These are phyloP conservation scores for Thelonectria blattea DNA, from an alignment of 2,329 filamentous ascomycete genomes.

Conservation along the genomic window DNA sequence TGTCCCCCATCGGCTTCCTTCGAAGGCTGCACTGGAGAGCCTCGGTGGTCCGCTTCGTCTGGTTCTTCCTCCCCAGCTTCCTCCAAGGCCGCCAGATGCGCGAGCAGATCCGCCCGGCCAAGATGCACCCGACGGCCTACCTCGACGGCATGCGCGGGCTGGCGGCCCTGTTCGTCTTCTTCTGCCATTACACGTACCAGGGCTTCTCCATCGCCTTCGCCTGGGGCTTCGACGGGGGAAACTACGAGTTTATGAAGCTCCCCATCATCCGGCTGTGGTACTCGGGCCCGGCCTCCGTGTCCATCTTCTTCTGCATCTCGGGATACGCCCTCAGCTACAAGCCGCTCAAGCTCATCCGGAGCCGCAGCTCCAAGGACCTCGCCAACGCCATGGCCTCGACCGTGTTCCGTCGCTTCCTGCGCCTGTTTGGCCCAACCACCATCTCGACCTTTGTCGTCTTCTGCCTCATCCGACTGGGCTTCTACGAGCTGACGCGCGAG, in stretches of 20 bases:
- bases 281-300: slow-evolving; percentile 62
- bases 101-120: slow-evolving; percentile 48
- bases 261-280: slow-evolving; percentile 61
- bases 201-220: slow-evolving; percentile 58
- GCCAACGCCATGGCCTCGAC: slow-evolving; percentile 55
- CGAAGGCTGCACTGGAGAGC: slow-evolving; percentile 45
- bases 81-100: slow-evolving; percentile 52
- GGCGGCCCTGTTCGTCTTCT: slow-evolving; percentile 61
- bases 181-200: slow-evolving; percentile 63
- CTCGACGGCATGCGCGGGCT: slow-evolving; percentile 64
- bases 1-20: slow-evolving; percentile 38
- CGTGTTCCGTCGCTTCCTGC: slow-evolving; percentile 57
- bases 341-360: slow-evolving; percentile 54
- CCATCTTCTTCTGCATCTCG: slow-evolving; percentile 67
- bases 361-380: slow-evolving; percentile 47
- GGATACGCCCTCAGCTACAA: slow-evolving; percentile 65
- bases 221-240: slow-evolving; percentile 52
- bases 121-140: slow-evolving; percentile 60
- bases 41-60: slow-evolving; percentile 45
- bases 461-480: slow-evolving; percentile 51
- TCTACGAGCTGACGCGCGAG: slow-evolving; percentile 55
- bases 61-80: slow-evolving; percentile 62
- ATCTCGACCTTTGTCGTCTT: slow-evolving; percentile 57
- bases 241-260: slow-evolving; percentile 56
- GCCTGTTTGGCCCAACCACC: slow-evolving; percentile 58